Evolutionary conservation across 1,284 basidiomycete genomes (phyloP).

Genomic region (Leccinum griseonigrum): DNA sequence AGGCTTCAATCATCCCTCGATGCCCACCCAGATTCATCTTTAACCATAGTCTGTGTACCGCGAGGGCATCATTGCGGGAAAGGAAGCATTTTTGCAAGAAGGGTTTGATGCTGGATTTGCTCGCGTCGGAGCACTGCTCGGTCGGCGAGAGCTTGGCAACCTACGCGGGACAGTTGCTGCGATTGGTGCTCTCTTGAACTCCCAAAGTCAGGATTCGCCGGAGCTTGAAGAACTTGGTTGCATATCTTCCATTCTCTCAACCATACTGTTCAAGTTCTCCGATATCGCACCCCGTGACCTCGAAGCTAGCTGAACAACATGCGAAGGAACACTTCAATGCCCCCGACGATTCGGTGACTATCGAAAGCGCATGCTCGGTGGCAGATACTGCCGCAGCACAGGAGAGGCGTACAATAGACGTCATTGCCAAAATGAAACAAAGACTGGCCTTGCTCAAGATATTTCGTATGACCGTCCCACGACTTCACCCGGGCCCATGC

Average conservation of each 20-base stretch:
- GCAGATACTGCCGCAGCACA: constrained; percentile 32
- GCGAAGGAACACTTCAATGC: constrained; percentile 57
- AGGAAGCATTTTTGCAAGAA: constrained; percentile 73
- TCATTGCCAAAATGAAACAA: constrained; percentile 41
- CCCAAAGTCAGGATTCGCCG: constrained; percentile 12
- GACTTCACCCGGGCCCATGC: neutral
- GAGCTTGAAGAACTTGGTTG: constrained; percentile 44
- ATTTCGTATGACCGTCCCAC: neutral
- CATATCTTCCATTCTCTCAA: constrained; percentile 51
- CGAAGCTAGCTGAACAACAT: constrained; percentile 72
- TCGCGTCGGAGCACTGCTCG: constrained; percentile 66
- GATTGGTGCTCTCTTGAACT: constrained; percentile 50
- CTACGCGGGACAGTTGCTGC: constrained; percentile 68
- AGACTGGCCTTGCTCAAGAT: constrained; percentile 32
- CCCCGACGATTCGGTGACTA: constrained; percentile 31
- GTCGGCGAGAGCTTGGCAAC: constrained; percentile 66
- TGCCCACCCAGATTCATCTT: constrained; percentile 2
- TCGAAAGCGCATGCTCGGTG: constrained; percentile 42
- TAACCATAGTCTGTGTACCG: constrained; percentile 73
- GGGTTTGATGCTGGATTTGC: constrained; percentile 84
- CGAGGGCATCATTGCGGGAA: constrained; percentile 84
- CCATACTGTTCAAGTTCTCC: constrained; percentile 59
- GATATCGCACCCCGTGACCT: constrained; percentile 69
- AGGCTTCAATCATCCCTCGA: constrained; percentile 15
- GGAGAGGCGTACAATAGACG: constrained; percentile 37